These are phyloP conservation scores for Dinochytrium kinnereticum DNA, from an alignment of 371 early-diverging fungal genomes.

Conservation along the genomic window DNA sequence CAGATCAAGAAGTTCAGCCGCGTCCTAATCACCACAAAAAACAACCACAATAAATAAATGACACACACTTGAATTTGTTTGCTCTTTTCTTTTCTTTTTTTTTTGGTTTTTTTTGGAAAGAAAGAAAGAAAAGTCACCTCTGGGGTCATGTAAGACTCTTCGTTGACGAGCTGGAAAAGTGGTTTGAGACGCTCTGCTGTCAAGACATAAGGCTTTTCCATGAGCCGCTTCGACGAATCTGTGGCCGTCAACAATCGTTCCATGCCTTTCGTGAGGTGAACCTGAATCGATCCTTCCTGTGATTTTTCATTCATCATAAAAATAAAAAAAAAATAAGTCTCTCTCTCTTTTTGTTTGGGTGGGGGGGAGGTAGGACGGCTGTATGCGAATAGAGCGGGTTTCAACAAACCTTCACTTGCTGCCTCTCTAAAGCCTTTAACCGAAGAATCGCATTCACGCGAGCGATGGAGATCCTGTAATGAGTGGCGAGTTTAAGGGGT, in stretches of 20 bases:
- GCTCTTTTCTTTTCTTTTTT: too few relatives aligned
- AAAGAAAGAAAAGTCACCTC: constrained; percentile 35
- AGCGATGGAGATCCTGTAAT: constrained; percentile 78
- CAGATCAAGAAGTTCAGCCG: constrained; percentile 77
- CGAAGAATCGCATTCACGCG: constrained; percentile 90
- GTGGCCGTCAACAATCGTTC: constrained; percentile 68
- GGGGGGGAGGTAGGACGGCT: too few relatives aligned
- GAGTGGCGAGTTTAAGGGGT: constrained; percentile 75
- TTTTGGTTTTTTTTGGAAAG: too few relatives aligned
- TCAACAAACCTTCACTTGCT: constrained; percentile 50
- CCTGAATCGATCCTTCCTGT: constrained; percentile 65
- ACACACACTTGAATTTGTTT: too few relatives aligned
- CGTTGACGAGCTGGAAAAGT: constrained; percentile 77
- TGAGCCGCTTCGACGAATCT: constrained; percentile 18
- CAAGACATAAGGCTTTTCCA: constrained; percentile 69
- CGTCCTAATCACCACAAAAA: constrained; percentile 61
- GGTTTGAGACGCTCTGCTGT: constrained; percentile 76
- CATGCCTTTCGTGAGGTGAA: constrained; percentile 75
- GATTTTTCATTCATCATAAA: not conserved
- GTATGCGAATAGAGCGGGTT: too few relatives aligned
- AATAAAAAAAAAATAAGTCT: constrained; percentile 1
- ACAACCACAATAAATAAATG: not conserved
- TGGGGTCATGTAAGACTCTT: constrained; percentile 72
- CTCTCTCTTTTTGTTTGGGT: too few relatives aligned
- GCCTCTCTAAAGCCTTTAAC: constrained; percentile 77